phyloP scores from a whole-genome alignment of 129 eudicot genomes.

The Lonicera japonica region DNA sequence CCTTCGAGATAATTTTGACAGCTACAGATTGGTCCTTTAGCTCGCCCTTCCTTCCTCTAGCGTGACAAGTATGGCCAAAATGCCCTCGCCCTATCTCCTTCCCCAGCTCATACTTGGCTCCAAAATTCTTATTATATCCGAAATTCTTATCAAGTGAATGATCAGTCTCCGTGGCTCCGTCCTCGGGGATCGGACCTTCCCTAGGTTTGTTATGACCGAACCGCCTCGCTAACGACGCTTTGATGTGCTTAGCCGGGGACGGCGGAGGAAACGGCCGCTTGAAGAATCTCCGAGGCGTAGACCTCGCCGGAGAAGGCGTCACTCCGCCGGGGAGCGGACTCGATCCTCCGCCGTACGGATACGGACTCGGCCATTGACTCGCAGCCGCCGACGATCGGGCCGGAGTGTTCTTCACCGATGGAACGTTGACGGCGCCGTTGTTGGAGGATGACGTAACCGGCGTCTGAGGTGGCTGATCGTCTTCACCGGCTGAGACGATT shows the following conservation, averaged over 20 bases:
- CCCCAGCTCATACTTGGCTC: constrained; percentile 83
- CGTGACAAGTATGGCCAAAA: constrained; percentile 94
- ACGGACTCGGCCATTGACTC: constrained; percentile 78
- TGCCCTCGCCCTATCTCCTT: constrained; percentile 95
- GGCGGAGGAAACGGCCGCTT: constrained; percentile 92
- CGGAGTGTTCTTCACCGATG: constrained; percentile 53
- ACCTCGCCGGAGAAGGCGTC: constrained; percentile 84
- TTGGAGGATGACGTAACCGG: constrained; percentile 24
- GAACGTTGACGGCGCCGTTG: constrained; percentile 14
- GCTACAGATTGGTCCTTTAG: constrained; percentile 76
- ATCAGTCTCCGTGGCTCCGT: constrained; percentile 33
- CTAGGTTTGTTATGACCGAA: constrained; percentile 60
- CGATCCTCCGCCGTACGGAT: constrained; percentile 44
- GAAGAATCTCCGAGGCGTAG: constrained; percentile 77
- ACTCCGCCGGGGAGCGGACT: constrained; percentile 66
- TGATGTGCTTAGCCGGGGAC: constrained; percentile 87
- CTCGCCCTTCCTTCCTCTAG: constrained; percentile 78
- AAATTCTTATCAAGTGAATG: constrained; percentile 73
- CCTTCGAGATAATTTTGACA: constrained; percentile 79
- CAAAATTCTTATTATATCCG: constrained; percentile 77
- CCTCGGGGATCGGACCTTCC: constrained; percentile 80
- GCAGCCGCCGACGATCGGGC: constrained; percentile 57
- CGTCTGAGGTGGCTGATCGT: constrained; percentile 25
- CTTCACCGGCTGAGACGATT: constrained; percentile 26
- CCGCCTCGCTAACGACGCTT: constrained; percentile 65